A percentile compares a stretch with the other conserved stretches of the same genome.
Evolutionary conservation across 805 yeast genomes (phyloP).

Genomic region (Candida sanyiensis): DNA sequence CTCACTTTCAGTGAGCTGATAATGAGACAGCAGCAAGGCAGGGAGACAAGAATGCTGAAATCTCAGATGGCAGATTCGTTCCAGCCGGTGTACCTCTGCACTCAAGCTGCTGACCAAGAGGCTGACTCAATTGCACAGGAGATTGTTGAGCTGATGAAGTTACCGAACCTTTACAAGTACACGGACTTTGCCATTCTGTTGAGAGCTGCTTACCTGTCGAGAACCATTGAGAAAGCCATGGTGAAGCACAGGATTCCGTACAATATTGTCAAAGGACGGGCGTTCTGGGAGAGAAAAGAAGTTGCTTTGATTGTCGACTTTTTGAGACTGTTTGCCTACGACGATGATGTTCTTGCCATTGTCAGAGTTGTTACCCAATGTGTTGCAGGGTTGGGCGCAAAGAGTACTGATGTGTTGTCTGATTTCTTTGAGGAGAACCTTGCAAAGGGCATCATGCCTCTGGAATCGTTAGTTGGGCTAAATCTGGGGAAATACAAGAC

Average conservation of each 20-base stretch:
- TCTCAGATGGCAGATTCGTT: conserved; percentile 41
- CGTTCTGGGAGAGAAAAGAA: conserved; percentile 77
- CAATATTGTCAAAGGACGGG: conserved; percentile 60
- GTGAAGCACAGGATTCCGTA: conserved; percentile 55
- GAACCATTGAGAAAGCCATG: conserved; percentile 60
- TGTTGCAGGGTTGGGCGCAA: conserved; percentile 61
- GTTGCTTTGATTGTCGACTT: conserved; percentile 57
- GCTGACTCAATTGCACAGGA: conserved; percentile 54
- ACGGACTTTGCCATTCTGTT: conserved; percentile 71
- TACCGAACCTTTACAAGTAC: conserved; percentile 41
- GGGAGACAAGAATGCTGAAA: conserved; percentile 38
- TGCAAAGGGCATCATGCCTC: conserved; percentile 3
- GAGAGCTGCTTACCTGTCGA: conserved; percentile 56
- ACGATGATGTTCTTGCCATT: conserved; percentile 54
- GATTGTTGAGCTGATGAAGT: conserved; percentile 40
- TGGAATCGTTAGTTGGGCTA: conserved; percentile 10
- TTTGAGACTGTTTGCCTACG: conserved; percentile 54
- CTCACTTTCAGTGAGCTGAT: conserved; percentile 57
- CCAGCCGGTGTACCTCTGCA: conserved; percentile 41
- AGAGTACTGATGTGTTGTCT: conserved; percentile 19
- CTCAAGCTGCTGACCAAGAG: conserved; percentile 44
- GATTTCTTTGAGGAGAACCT: conserved; percentile 1
- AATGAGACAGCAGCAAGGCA: conserved; percentile 52
- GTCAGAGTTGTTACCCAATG: conserved; percentile 46
- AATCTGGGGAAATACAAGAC: conserved; percentile 2